Percentiles rank a stretch among this genome's conserved stretches.
phyloP scores from a whole-genome alignment of 1,284 basidiomycete species.

The Sporisorium scitamineum region DNA sequence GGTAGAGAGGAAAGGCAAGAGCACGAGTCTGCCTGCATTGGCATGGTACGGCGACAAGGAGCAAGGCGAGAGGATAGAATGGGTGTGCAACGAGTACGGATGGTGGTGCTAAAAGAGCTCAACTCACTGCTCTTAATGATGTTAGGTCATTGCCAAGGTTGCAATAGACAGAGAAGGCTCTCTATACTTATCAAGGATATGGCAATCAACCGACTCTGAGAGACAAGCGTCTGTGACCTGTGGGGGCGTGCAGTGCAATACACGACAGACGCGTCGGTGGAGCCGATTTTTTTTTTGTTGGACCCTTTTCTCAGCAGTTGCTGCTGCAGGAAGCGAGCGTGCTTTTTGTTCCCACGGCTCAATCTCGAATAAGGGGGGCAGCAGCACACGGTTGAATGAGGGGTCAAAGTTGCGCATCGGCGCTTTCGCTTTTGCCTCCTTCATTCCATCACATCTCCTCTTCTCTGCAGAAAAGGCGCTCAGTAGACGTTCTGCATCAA shows the following conservation, averaged over 20 bases:
- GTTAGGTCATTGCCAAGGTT: background rate
- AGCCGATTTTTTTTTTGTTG: constrained; percentile 6
- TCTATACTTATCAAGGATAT: too few species aligned
- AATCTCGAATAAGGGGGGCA: too few species aligned
- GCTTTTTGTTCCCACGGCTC: background rate
- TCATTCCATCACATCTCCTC: constrained; percentile 16
- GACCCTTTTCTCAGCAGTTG: constrained; percentile 7
- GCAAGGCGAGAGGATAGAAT: constrained; percentile 25
- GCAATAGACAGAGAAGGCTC: background rate
- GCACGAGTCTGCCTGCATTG: constrained; percentile 31
- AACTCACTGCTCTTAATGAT: background rate
- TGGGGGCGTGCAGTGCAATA: background rate
- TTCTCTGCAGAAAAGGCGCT: background rate
- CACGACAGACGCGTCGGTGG: constrained; percentile 7
- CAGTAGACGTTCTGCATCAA: background rate
- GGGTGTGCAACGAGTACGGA: constrained; percentile 47
- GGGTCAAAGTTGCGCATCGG: too few species aligned
- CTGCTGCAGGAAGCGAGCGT: background rate
- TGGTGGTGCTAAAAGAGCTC: constrained; percentile 43
- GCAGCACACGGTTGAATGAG: too few species aligned
- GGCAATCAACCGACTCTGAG: too few species aligned
- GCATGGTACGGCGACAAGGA: constrained; percentile 37
- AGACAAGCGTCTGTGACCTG: background rate
- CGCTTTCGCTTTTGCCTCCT: constrained; percentile 1
- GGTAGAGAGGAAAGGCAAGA: constrained; percentile 29